These are phyloP conservation scores for Carpinus viminea DNA, from an alignment of 306 rosid species.

Conservation along the genomic window DNA sequence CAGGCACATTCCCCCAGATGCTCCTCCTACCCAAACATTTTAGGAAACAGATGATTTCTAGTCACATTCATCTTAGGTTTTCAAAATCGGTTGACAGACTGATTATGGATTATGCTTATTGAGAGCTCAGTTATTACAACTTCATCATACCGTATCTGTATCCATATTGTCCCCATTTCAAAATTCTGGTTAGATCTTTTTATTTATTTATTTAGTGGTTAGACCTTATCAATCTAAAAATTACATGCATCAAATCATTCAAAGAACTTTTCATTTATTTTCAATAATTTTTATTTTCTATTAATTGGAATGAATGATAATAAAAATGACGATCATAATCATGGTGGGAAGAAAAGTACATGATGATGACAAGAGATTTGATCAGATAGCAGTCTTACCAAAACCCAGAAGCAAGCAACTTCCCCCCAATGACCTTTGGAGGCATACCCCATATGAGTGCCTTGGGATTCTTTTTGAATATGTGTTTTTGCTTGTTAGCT, in stretches of 20 bases:
- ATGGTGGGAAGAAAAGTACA: slow-evolving; percentile 15
- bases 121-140: neutral
- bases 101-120: neutral
- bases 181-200: neutral
- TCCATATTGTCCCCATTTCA: neutral
- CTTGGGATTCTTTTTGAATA: slow-evolving; percentile 83
- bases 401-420: slow-evolving; percentile 94
- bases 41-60: neutral
- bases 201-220: neutral
- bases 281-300: neutral
- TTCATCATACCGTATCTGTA: neutral
- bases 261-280: neutral
- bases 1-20: neutral
- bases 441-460: slow-evolving; percentile 89
- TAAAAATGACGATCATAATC: neutral
- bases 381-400: slow-evolving; percentile 60
- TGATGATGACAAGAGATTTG: slow-evolving; percentile 4
- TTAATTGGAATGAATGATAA: neutral
- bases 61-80: neutral
- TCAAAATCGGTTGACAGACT: neutral
- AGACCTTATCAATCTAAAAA: neutral
- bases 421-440: slow-evolving; percentile 85
- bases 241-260: neutral
- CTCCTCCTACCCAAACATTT: neutral
- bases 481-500: slow-evolving; percentile 96